phyloP scores from a whole-genome alignment of 352 stramenopile genomes.

The Phytophthora hybrid region DNA sequence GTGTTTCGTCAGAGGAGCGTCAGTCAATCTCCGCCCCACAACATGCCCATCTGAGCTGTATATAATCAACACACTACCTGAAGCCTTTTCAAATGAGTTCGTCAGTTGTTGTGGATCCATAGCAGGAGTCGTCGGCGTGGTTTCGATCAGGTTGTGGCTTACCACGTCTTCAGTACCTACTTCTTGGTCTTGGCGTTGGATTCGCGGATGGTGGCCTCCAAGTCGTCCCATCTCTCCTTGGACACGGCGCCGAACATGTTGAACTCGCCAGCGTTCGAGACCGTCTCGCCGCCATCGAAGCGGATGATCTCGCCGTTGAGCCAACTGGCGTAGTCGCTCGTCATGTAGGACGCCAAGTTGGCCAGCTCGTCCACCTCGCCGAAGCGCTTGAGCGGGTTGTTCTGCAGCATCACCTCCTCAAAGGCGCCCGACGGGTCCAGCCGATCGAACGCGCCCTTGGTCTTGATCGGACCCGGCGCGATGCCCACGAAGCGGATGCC shows the following conservation, averaged over 20 bases:
- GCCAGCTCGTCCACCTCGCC: slow-evolving; percentile 82
- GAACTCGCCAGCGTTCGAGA: slow-evolving; percentile 79
- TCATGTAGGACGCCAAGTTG: slow-evolving; percentile 81
- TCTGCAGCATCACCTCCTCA: slow-evolving; percentile 67
- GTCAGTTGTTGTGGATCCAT: slow-evolving; percentile 1
- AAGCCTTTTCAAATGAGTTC: background rate
- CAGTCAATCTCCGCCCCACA: slow-evolving; percentile 10
- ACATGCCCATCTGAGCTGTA: slow-evolving; percentile 26
- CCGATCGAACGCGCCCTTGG: slow-evolving; percentile 82
- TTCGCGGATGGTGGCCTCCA: slow-evolving; percentile 67
- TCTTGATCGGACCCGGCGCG: slow-evolving; percentile 96
- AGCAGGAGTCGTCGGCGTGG: background rate
- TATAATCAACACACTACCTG: slow-evolving; percentile 29
- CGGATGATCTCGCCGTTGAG: slow-evolving; percentile 85
- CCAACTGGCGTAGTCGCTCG: slow-evolving; percentile 85
- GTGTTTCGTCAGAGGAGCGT: slow-evolving; percentile 18
- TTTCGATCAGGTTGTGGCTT: too few species aligned
- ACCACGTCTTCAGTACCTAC: slow-evolving; percentile 2
- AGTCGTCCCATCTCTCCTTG: slow-evolving; percentile 77
- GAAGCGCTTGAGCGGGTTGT: slow-evolving; percentile 80
- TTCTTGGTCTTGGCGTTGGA: slow-evolving; percentile 76
- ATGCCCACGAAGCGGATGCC: slow-evolving; percentile 96
- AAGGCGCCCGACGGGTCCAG: slow-evolving; percentile 80
- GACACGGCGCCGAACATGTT: slow-evolving; percentile 77
- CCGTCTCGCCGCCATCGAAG: slow-evolving; percentile 84